Conservation (phyloP, 2,329 filamentous ascomycete genomes). For the Beauveria sp. region DNA sequence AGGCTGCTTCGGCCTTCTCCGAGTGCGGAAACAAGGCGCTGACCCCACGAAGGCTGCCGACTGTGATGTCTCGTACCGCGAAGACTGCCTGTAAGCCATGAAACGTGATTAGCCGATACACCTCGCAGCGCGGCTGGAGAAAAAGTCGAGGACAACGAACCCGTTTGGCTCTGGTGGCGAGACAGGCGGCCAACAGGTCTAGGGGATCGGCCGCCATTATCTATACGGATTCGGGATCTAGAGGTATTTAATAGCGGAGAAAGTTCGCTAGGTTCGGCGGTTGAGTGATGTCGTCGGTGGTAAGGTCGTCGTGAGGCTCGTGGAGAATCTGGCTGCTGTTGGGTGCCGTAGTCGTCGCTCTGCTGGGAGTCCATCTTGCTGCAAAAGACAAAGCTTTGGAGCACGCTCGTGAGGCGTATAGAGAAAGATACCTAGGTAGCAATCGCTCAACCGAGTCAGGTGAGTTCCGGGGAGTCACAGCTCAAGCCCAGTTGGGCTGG, state of each 20-base stretch:
- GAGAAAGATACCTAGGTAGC: neutral
- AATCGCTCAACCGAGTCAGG: neutral
- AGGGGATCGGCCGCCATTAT: constrained; percentile 23
- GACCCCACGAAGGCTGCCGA: constrained; percentile 51
- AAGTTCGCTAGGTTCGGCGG: constrained; percentile 32
- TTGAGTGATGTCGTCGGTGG: constrained; percentile 20
- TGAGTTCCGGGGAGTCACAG: neutral
- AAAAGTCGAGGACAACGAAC: constrained; percentile 21
- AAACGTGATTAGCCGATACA: neutral
- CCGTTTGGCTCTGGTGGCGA: constrained; percentile 37
- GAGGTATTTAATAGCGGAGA: constrained; percentile 35
- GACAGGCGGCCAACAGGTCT: constrained; percentile 21
- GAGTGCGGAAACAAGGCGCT: constrained; percentile 55
- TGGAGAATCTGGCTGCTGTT: constrained; percentile 25
- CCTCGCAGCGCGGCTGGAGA: neutral
- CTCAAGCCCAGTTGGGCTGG: neutral
- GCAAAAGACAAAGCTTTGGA: neutral
- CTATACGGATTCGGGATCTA: constrained; percentile 35
- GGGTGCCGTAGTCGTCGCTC: constrained; percentile 20
- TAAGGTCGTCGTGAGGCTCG: constrained; percentile 22
- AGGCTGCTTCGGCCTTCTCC: constrained; percentile 50
- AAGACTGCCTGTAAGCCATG: constrained; percentile 26
- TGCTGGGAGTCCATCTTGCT: constrained; percentile 24
- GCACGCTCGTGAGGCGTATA: neutral
- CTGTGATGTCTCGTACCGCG: constrained; percentile 42